Conservation (phyloP, 345 rosid genomes). For the Citrus maxima region DNA sequence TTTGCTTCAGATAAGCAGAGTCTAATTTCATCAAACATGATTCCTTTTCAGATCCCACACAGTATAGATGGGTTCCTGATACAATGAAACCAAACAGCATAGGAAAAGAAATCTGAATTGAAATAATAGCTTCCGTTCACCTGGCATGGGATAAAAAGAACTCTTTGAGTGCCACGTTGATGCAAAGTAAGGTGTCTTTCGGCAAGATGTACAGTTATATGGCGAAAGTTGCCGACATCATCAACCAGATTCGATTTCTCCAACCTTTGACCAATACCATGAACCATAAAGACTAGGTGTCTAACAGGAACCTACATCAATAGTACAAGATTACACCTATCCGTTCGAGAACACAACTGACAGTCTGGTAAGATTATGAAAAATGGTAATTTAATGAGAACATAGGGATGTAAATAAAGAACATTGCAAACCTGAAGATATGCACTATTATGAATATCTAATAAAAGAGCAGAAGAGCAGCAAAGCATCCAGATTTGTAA, state of each 20-base stretch:
- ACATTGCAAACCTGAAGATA: neutral
- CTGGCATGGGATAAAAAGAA: constrained; percentile 97
- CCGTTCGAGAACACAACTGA: neutral
- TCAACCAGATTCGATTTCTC: constrained; percentile 97
- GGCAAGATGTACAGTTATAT: constrained; percentile 70
- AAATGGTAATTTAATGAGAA: neutral
- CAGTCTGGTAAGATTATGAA: neutral
- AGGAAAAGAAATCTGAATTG: neutral
- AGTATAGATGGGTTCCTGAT: neutral
- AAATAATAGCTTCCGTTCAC: constrained; percentile 30
- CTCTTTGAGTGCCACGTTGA: constrained; percentile 74
- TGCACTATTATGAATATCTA: neutral
- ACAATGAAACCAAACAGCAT: neutral
- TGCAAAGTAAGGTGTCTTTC: constrained; percentile 73
- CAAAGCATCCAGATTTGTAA: neutral
- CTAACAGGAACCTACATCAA: constrained; percentile 83
- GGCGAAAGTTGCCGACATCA: constrained; percentile 87
- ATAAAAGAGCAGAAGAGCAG: neutral
- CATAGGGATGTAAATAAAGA: too few species aligned
- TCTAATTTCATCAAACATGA: neutral
- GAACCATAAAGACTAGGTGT: constrained; percentile 97
- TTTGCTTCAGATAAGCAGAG: neutral
- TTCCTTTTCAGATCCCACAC: neutral
- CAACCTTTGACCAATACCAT: constrained; percentile 96
- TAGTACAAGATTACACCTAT: constrained; percentile 14